Conservation (phyloP, 768 basidiomycete genomes). For the Auricularia heimuer region DNA sequence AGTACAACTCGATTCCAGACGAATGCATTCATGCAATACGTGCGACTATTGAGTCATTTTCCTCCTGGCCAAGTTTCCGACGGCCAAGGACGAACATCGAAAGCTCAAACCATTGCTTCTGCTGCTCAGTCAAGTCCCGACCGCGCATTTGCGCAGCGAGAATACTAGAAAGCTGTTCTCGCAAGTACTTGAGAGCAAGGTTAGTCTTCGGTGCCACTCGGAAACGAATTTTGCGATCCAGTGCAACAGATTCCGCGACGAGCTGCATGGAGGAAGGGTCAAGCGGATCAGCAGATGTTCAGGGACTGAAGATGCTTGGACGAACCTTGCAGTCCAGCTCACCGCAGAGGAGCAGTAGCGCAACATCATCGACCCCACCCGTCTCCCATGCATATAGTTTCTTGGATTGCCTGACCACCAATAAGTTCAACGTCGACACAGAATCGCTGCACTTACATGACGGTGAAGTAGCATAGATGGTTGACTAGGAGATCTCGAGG, state of each 20-base stretch:
- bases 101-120: constrained; percentile 63
- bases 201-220: constrained; percentile 58
- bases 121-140: constrained; percentile 46
- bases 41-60: background rate
- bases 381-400: constrained; percentile 92
- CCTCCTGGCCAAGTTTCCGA: constrained; percentile 28
- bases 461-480: constrained; percentile 75
- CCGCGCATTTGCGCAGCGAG: constrained; percentile 61
- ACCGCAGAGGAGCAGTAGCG: constrained; percentile 77
- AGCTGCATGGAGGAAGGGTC: constrained; percentile 37
- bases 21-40: too few relatives aligned
- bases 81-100: constrained; percentile 50
- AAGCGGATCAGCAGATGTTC: background rate
- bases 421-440: background rate
- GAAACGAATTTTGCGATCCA: constrained; percentile 83
- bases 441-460: constrained; percentile 47
- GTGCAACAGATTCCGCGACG: constrained; percentile 52
- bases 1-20: too few relatives aligned
- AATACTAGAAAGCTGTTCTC: constrained; percentile 47
- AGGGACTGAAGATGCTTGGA: background rate
- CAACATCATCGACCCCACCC: constrained; percentile 75
- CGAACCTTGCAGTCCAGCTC: constrained; percentile 81
- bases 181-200: constrained; percentile 71
- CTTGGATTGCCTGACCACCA: constrained; percentile 73
- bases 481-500: constrained; percentile 62